These are phyloP conservation scores for Aspergillus persii DNA, from an alignment of 2,329 filamentous ascomycete species.

Conservation along the genomic window DNA sequence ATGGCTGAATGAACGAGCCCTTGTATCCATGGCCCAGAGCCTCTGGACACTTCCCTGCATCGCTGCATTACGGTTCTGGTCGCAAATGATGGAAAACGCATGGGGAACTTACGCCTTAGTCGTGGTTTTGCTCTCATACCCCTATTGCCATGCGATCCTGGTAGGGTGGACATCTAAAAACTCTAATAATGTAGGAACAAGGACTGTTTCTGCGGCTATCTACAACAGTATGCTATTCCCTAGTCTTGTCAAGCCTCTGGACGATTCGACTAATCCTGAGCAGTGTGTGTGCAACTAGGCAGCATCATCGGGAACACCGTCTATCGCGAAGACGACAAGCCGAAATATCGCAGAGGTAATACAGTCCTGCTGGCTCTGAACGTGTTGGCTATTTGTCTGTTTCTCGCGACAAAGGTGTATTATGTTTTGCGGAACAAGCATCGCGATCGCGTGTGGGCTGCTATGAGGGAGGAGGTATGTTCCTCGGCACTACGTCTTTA, in stretches of 20 bases:
- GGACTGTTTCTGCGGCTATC: slow-evolving; percentile 60
- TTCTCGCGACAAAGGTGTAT: slow-evolving; percentile 38
- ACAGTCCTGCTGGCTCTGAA: slow-evolving; percentile 51
- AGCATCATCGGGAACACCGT: slow-evolving; percentile 43
- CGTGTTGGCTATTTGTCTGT: slow-evolving; percentile 45
- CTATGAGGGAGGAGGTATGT: slow-evolving; percentile 21
- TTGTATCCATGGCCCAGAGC: slow-evolving; percentile 51
- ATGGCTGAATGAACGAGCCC: slow-evolving; percentile 45
- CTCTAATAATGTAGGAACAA: slow-evolving; percentile 59
- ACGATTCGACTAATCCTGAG: neutral
- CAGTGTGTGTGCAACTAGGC: slow-evolving; percentile 30
- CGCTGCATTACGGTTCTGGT: slow-evolving; percentile 48
- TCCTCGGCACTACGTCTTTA: neutral
- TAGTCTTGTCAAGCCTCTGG: too few relatives aligned
- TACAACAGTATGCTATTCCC: slow-evolving; percentile 48
- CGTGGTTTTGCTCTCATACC: slow-evolving; percentile 52
- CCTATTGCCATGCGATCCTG: slow-evolving; percentile 59
- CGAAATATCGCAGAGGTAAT: slow-evolving; percentile 55
- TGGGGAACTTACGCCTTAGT: slow-evolving; percentile 55
- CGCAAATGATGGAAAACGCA: slow-evolving; percentile 33
- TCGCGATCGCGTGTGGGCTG: slow-evolving; percentile 39
- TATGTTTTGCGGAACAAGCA: slow-evolving; percentile 31
- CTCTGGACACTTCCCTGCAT: slow-evolving; percentile 63
- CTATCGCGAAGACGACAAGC: slow-evolving; percentile 52
- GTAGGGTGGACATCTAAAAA: slow-evolving; percentile 63